phyloP scores from a whole-genome alignment of 2,329 filamentous ascomycete genomes.

The Cadophora sp. region DNA sequence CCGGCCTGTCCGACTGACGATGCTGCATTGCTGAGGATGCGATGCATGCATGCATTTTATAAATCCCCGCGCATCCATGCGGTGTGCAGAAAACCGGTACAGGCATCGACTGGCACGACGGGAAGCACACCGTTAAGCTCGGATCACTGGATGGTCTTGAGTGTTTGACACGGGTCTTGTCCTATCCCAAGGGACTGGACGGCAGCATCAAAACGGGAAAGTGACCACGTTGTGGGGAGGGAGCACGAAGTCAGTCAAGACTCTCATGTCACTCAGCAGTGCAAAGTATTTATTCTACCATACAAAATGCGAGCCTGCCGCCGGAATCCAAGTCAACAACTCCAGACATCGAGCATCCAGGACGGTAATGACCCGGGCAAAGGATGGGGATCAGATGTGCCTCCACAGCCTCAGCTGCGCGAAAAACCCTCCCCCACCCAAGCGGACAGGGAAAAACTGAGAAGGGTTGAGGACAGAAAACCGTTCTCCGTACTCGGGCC shows the following conservation, averaged over 20 bases:
- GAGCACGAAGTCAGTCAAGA: background rate
- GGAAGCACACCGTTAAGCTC: background rate
- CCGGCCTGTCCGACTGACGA: constrained; percentile 3
- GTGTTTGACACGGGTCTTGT: background rate
- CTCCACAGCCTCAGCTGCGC: background rate
- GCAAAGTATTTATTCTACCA: constrained; percentile 2
- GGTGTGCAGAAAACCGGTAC: background rate
- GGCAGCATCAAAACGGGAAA: background rate
- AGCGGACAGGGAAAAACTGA: background rate
- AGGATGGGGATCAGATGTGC: background rate
- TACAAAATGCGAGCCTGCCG: background rate
- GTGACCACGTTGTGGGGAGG: background rate
- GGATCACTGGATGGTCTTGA: background rate
- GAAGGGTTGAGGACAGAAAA: background rate
- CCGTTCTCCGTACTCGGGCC: background rate
- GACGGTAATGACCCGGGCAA: constrained; percentile 3
- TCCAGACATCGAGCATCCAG: background rate
- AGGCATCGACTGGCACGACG: constrained; percentile 11
- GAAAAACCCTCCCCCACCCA: background rate
- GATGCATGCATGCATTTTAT: constrained; percentile 1
- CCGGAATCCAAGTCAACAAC: background rate
- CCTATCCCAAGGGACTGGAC: constrained; percentile 7
- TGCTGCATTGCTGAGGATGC: background rate
- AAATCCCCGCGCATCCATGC: constrained; percentile 7
- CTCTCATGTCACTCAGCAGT: background rate